Evolutionary conservation across 805 yeast genomes (phyloP).

Genomic region (Saccharomyces paradoxus): DNA sequence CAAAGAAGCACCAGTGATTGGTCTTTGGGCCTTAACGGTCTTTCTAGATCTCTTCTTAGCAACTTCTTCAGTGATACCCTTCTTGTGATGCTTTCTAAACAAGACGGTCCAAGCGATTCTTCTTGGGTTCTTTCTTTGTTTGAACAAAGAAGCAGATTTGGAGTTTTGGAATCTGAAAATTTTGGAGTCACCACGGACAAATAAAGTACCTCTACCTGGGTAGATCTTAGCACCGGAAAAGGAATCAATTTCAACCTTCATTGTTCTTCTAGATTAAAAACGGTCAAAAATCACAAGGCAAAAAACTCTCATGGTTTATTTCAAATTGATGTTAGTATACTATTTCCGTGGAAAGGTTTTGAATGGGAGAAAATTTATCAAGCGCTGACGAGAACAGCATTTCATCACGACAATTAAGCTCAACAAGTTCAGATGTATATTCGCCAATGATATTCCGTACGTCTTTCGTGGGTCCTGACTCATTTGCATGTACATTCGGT

Average conservation of each 20-base stretch:
- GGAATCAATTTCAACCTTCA: conserved; percentile 99
- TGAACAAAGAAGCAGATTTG: conserved; percentile 95
- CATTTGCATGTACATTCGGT: too few relatives aligned
- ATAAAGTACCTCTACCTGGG: conserved; percentile 99
- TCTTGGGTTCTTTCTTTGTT: conserved; percentile 99
- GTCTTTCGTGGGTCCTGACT: neutral
- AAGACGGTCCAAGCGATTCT: conserved; percentile 99
- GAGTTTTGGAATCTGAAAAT: conserved; percentile 98
- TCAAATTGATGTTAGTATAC: neutral
- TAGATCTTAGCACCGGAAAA: conserved; percentile 98
- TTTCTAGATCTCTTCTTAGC: conserved; percentile 95
- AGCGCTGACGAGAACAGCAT: neutral
- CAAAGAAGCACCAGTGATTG: conserved; percentile 97
- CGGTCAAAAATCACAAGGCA: conserved; percentile 2
- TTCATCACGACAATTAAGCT: neutral
- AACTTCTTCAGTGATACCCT: conserved; percentile 98
- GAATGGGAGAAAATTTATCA: neutral
- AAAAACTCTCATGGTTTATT: neutral
- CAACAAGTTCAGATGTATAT: neutral
- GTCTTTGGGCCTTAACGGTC: conserved; percentile 98
- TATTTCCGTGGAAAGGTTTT: neutral
- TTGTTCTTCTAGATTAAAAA: conserved; percentile 32
- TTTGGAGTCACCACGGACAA: conserved; percentile 99
- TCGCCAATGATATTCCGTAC: neutral
- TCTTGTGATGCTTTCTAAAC: conserved; percentile 99